phyloP scores from a whole-genome alignment of 2,329 filamentous ascomycete species.

The Acarospora socialis region DNA sequence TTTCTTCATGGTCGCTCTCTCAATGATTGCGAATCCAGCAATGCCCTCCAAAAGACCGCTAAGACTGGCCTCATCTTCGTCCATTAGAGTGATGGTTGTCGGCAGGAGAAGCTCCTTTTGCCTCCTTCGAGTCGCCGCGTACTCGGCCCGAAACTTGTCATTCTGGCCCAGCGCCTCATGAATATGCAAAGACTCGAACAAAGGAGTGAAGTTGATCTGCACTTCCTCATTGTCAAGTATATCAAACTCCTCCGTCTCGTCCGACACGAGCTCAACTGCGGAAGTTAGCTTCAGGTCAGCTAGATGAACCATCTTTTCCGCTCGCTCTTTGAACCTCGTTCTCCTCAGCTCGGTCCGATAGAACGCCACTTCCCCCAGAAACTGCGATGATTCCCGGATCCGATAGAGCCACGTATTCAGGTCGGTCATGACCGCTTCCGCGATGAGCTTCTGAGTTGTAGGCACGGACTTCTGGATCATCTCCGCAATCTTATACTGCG shows the following conservation, averaged over 20 bases:
- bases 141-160: constrained; percentile 81
- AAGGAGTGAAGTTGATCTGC: constrained; percentile 82
- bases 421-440: constrained; percentile 92
- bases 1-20: constrained; percentile 81
- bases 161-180: constrained; percentile 86
- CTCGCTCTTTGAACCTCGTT: constrained; percentile 66
- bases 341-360: constrained; percentile 87
- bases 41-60: constrained; percentile 87
- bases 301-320: constrained; percentile 61
- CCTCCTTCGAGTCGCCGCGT: constrained; percentile 74
- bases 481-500: constrained; percentile 86
- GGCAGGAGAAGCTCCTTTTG: constrained; percentile 88
- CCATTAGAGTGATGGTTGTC: constrained; percentile 56
- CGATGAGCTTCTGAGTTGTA: constrained; percentile 79
- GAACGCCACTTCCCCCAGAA: constrained; percentile 88
- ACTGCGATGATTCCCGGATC: constrained; percentile 91
- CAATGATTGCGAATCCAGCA: constrained; percentile 90
- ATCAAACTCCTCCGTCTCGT: constrained; percentile 92
- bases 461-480: constrained; percentile 94
- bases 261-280: constrained; percentile 84
- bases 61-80: constrained; percentile 73
- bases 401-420: constrained; percentile 93
- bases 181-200: constrained; percentile 93
- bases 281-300: constrained; percentile 85
- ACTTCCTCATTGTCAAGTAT: constrained; percentile 90